Conservation (phyloP, 2,329 filamentous ascomycete genomes). For the Fonsecaea nubica region DNA sequence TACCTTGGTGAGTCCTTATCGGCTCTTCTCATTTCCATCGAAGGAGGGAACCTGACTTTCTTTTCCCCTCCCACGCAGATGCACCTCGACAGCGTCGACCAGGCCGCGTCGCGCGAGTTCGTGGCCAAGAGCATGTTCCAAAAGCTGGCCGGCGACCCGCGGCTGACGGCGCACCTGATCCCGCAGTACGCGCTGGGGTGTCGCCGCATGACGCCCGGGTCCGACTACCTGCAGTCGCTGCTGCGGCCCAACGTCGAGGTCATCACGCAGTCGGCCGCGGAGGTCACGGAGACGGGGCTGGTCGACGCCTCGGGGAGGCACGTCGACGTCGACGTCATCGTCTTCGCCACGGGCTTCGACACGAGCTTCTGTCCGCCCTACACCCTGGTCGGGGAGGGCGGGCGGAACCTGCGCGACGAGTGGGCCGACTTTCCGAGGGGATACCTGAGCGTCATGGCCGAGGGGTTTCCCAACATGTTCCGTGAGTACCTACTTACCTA, state of each 20-base stretch:
- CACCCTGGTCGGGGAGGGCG: slow-evolving; percentile 22
- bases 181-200: no score
- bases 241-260: no score
- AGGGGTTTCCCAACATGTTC: slow-evolving; percentile 28
- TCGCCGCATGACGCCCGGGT: no score
- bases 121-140: slow-evolving; percentile 18
- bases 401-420: slow-evolving; percentile 39
- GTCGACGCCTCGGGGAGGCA: slow-evolving; percentile 15
- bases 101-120: slow-evolving; percentile 7
- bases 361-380: slow-evolving; percentile 42
- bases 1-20: no score
- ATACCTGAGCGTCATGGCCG: slow-evolving; percentile 40
- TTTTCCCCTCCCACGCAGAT: neutral
- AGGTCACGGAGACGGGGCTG: slow-evolving; percentile 3
- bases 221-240: no score
- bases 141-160: slow-evolving; percentile 17
- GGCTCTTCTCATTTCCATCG: no score
- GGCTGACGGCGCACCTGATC: neutral
- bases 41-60: no score
- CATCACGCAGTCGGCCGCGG: no score
- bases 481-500: slow-evolving; percentile 7
- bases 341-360: slow-evolving; percentile 48
- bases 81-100: slow-evolving; percentile 12
- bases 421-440: slow-evolving; percentile 41
- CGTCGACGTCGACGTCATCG: slow-evolving; percentile 34